Evolutionary conservation across 192 early-diverging fungal genomes (phyloP).

Genomic region (Coemansia sp.): DNA sequence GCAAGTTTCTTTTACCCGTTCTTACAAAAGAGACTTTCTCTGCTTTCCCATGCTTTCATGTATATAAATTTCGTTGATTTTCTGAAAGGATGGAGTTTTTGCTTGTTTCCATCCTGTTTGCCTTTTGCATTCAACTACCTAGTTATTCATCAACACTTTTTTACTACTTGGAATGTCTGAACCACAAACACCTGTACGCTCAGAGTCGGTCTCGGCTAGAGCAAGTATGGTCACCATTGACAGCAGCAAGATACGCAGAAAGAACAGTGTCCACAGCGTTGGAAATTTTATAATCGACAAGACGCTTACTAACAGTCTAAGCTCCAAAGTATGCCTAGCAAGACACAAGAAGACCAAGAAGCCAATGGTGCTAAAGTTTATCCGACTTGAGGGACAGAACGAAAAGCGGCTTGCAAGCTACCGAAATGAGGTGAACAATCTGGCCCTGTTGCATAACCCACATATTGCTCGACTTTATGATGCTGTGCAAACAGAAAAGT

Average conservation of each 20-base stretch:
- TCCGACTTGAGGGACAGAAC: background rate
- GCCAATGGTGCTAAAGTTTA: constrained; percentile 3
- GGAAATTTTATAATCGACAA: constrained; percentile 8
- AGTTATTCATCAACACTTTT: too few relatives aligned
- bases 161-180: background rate
- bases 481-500: background rate
- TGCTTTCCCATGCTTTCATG: constrained; percentile 4
- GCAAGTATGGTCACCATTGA: background rate
- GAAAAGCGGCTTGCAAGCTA: constrained; percentile 1
- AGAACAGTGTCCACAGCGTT: background rate
- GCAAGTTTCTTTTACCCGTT: background rate
- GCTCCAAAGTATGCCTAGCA: constrained; percentile 6
- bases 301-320: background rate
- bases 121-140: background rate
- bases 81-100: too few relatives aligned
- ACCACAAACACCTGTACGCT: constrained; percentile 3
- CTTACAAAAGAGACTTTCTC: background rate
- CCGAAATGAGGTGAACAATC: background rate
- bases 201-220: constrained; percentile 2
- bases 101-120: background rate
- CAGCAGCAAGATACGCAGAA: constrained; percentile 1
- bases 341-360: constrained; percentile 8
- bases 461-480: background rate
- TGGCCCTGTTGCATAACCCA: constrained; percentile 3
- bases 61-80: too few relatives aligned